Evolutionary conservation across 2,329 filamentous ascomycete species (phyloP).

Genomic region (Epichloe glyceriae): DNA sequence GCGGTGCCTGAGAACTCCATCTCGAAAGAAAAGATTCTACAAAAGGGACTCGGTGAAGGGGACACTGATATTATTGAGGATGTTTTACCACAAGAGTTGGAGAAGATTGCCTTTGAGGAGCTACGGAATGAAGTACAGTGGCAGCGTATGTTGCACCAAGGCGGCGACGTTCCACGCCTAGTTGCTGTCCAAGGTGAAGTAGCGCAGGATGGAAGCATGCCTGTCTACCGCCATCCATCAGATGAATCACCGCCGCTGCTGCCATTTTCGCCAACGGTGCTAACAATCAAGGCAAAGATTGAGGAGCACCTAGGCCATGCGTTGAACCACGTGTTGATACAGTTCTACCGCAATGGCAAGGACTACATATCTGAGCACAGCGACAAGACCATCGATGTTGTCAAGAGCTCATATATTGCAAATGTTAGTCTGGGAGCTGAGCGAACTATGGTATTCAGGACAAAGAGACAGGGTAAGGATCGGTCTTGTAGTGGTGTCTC

Average conservation of each 20-base stretch:
- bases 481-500: background rate
- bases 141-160: slow-evolving; percentile 87
- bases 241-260: slow-evolving; percentile 73
- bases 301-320: slow-evolving; percentile 64
- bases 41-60: slow-evolving; percentile 58
- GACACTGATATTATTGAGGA: slow-evolving; percentile 65
- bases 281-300: slow-evolving; percentile 52
- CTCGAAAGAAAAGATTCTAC: slow-evolving; percentile 10
- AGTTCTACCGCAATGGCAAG: slow-evolving; percentile 76
- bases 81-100: slow-evolving; percentile 46
- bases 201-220: slow-evolving; percentile 56
- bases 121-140: slow-evolving; percentile 67
- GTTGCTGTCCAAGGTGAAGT: slow-evolving; percentile 78
- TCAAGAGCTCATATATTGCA: slow-evolving; percentile 66
- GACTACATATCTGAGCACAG: slow-evolving; percentile 96
- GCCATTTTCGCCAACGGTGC: slow-evolving; percentile 62
- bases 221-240: slow-evolving; percentile 88
- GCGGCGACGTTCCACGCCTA: slow-evolving; percentile 79
- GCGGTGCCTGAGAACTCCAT: background rate
- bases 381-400: slow-evolving; percentile 91
- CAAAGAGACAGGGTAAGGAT: slow-evolving; percentile 50
- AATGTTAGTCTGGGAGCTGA: slow-evolving; percentile 91
- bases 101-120: slow-evolving; percentile 51
- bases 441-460: slow-evolving; percentile 78
- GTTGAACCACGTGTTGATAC: slow-evolving; percentile 85